Conservation (phyloP, 2,329 filamentous ascomycete genomes). For the Penicillium janthinellum region DNA sequence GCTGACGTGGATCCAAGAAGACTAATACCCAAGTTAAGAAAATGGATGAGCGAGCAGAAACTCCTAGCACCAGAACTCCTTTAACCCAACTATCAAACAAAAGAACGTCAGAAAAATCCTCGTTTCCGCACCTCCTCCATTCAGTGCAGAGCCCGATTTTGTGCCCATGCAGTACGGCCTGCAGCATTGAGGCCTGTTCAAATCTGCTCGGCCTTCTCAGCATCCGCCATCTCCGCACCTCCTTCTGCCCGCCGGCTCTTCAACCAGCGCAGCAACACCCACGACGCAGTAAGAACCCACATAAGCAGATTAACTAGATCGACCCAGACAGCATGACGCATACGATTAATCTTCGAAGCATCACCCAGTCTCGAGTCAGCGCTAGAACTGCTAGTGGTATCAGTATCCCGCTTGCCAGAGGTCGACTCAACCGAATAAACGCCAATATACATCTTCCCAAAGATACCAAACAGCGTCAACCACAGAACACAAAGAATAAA, state of each 20-base stretch:
- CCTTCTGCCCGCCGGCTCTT: conserved; percentile 23
- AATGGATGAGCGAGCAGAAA: not conserved
- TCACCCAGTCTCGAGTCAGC: conserved; percentile 12
- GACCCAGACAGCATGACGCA: conserved; percentile 87
- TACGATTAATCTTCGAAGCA: conserved; percentile 58
- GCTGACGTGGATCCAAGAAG: too few species aligned
- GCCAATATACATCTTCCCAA: conserved; percentile 77
- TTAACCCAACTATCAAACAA: not conserved
- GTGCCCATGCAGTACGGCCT: not conserved
- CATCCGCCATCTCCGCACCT: conserved; percentile 15
- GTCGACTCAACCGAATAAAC: conserved; percentile 52
- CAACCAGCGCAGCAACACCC: conserved; percentile 41
- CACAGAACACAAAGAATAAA: conserved; percentile 73
- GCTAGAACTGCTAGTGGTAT: conserved; percentile 27
- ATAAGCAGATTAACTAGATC: conserved; percentile 73
- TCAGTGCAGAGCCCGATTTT: not conserved
- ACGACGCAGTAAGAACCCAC: conserved; percentile 67
- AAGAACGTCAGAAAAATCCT: not conserved
- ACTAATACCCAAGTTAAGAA: not conserved
- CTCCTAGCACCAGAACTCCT: not conserved
- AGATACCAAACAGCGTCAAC: conserved; percentile 80
- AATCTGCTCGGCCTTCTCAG: conserved; percentile 21
- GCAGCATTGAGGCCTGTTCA: not conserved
- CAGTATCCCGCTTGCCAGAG: conserved; percentile 55
- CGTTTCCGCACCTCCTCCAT: not conserved